Base-by-base conservation (phyloP, 192 early-diverging fungal species). In the Podochytrium sp. region DNA sequence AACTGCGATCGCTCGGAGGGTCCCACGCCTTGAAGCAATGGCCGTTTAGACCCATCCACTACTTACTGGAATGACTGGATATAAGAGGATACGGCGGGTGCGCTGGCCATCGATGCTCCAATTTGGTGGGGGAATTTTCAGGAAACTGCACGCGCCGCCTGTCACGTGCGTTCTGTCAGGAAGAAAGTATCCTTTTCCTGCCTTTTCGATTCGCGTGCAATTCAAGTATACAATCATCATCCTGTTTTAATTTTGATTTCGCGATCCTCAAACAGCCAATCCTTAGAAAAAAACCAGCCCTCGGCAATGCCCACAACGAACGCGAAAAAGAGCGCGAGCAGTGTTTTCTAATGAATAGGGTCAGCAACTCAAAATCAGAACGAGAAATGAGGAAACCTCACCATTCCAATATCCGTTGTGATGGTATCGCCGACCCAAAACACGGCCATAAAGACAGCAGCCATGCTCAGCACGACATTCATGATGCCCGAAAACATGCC, bases 201-300 rank as follows among this genome's bases (percentile, higher is more conserved):
- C n/a, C n/a, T n/a, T n/a, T n/a, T n/a, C n/a, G n/a, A n/a, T n/a
- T n/a, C n/a, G n/a, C n/a, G n/a, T n/a, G n/a, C n/a, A n/a, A n/a
- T n/a, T n/a, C n/a, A n/a, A n/a, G n/a, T n/a, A n/a, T n/a, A n/a
- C n/a, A n/a, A n/a, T n/a, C n/a, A n/a, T n/a, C n/a, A n/a, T n/a
- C n/a, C n/a, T n/a, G n/a, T n/a, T n/a, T n/a, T n/a, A n/a, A n/a
- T 47, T 47, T 47, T 47, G 43, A 47, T 20, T 20, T 47, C 32
- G 5, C 32, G 1, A 51, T 66, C 65, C 20, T 50, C 40, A 34
- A 70, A 42, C 18, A 70, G 52, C 67, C 67, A 70, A 56, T 84
- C 83, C 38, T 65, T 72, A 3, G 83, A 63, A 53, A 84, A 84
- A 60, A 84, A 84, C 76, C 78, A 84, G 20, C 78, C 80, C 66